Percentiles rank a stretch among this genome's conserved stretches.
Conservation (phyloP, 1,284 basidiomycete species). For the Sphagnurus paluster region DNA sequence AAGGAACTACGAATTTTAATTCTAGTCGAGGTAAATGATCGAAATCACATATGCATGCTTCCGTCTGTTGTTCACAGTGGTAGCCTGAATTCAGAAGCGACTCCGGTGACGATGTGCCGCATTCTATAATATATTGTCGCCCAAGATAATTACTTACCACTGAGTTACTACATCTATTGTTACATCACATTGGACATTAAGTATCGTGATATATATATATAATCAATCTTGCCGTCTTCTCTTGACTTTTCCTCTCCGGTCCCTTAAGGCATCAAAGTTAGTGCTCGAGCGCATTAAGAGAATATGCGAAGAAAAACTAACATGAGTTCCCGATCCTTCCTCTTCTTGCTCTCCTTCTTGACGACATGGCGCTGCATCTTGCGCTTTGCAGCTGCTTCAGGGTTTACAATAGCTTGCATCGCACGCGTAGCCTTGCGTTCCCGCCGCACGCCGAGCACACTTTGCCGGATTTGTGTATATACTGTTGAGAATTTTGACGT, state of each 20-base stretch:
- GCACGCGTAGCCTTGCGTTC: constrained; percentile 72
- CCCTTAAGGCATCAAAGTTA: constrained; percentile 25
- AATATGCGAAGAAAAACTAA: constrained; percentile 23
- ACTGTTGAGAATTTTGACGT: constrained; percentile 75
- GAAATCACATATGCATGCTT: too few species aligned
- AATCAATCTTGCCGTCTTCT: constrained; percentile 24
- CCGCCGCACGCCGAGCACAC: constrained; percentile 65
- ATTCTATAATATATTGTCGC: too few species aligned
- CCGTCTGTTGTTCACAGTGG: too few species aligned
- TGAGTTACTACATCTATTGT: too few species aligned
- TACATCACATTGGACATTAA: neutral
- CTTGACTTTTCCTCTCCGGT: constrained; percentile 39
- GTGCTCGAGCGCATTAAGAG: constrained; percentile 1
- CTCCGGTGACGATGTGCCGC: too few species aligned
- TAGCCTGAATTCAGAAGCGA: too few species aligned
- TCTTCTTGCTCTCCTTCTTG: constrained; percentile 83
- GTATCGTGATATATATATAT: neutral
- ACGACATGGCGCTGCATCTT: constrained; percentile 65
- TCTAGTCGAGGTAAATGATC: too few species aligned
- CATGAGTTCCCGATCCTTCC: constrained; percentile 66
- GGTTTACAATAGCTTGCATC: constrained; percentile 68
- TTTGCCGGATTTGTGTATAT: constrained; percentile 82
- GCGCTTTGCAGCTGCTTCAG: constrained; percentile 75
- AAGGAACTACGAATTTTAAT: too few species aligned
- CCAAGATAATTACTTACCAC: too few species aligned